These are phyloP conservation scores for Syzygium syzygioides DNA, from an alignment of 441 rosid genomes.

Conservation along the genomic window DNA sequence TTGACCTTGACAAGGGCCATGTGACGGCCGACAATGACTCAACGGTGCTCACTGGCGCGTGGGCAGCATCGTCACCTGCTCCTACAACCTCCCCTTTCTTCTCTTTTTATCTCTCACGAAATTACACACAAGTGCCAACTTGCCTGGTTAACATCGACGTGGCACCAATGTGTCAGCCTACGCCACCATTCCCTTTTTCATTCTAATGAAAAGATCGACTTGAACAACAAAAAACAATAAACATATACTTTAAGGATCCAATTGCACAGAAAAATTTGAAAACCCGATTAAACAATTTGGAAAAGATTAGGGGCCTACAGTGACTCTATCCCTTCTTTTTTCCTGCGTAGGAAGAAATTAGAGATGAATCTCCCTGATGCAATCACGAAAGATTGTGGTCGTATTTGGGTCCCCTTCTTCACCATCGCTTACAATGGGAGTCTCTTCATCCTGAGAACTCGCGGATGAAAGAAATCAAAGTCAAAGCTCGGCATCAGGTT, in stretches of 20 bases:
- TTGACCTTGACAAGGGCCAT: too few species aligned
- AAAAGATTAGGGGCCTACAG: background rate
- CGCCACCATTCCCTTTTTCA: too few species aligned
- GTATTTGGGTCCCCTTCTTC: background rate
- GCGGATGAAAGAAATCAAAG: accelerated
- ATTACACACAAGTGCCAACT: too few species aligned
- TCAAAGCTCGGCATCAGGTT: background rate
- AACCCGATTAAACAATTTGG: background rate
- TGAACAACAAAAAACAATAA: background rate
- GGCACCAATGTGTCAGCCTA: too few species aligned
- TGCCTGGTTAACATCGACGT: too few species aligned
- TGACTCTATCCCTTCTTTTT: background rate
- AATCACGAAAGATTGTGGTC: background rate
- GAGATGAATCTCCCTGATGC: background rate
- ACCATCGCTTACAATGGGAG: background rate
- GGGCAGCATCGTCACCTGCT: too few species aligned
- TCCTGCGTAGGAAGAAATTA: background rate
- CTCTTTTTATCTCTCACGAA: too few species aligned
- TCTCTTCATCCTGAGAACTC: background rate
- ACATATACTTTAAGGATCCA: background rate
- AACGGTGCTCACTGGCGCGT: too few species aligned
- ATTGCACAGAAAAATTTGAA: background rate
- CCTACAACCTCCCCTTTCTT: too few species aligned
- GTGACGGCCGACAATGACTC: too few species aligned
- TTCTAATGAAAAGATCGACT: too few species aligned